Percentiles rank a stretch among this genome's conserved stretches.
These are phyloP conservation scores for Boletus tylopilopsis DNA, from an alignment of 768 basidiomycete species.

Conservation along the genomic window DNA sequence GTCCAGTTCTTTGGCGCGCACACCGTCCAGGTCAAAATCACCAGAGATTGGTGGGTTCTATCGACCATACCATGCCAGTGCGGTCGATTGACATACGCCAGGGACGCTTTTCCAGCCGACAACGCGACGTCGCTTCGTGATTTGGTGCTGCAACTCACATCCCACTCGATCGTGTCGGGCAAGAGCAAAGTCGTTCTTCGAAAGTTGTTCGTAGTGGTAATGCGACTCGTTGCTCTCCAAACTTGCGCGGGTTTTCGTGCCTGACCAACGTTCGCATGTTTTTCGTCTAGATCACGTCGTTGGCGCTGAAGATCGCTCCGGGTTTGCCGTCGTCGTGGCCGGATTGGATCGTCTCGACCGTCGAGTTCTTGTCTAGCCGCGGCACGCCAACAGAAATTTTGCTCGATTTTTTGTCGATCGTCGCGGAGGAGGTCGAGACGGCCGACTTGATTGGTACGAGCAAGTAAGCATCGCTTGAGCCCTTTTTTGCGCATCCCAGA, in stretches of 20 bases:
- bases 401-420: slow-evolving; percentile 77
- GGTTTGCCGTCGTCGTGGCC: slow-evolving; percentile 62
- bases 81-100: slow-evolving; percentile 27
- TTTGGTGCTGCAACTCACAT: slow-evolving; percentile 66
- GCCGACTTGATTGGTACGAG: slow-evolving; percentile 71
- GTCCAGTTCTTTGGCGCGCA: slow-evolving; percentile 96
- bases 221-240: no score
- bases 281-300: slow-evolving; percentile 65
- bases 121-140: slow-evolving; percentile 57
- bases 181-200: slow-evolving; percentile 71
- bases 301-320: slow-evolving; percentile 69
- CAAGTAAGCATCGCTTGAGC: slow-evolving; percentile 49
- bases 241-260: no score
- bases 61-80: background rate
- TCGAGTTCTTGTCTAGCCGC: slow-evolving; percentile 56
- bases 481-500: background rate
- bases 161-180: slow-evolving; percentile 55
- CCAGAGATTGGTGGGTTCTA: slow-evolving; percentile 77
- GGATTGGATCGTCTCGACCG: slow-evolving; percentile 67
- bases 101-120: slow-evolving; percentile 72
- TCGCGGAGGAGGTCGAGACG: slow-evolving; percentile 74
- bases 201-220: slow-evolving; percentile 84
- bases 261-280: no score
- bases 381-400: slow-evolving; percentile 58
- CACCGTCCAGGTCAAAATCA: slow-evolving; percentile 90